Evolutionary conservation across 306 rosid species (phyloP), one percentile per base, ranked within the genome.

Genomic region (Calophaca sinica): DNA sequence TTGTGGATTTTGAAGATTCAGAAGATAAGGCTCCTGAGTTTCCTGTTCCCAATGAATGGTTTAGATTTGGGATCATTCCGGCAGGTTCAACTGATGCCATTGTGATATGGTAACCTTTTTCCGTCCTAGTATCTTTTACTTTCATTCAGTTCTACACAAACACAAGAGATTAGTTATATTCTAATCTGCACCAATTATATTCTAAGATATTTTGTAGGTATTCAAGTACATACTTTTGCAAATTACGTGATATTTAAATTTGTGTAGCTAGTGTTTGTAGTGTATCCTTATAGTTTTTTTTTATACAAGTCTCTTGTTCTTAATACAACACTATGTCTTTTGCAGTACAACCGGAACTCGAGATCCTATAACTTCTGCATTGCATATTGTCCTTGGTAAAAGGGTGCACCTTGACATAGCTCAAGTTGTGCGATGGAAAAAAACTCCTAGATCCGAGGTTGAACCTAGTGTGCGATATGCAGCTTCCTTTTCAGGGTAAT

Each of bases 51-150:
- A 84, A 80, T 70, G 81, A 83, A 78, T 38, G 79, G 72, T 91
- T 91, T 78, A 87, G 97, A 86, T 88, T 94, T 59, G 98, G 98
- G 70, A 88, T 94, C 79, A 94, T 91, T 86, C 97, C 98, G 61
- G 88, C 98, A 2, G 98, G 98, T 67, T 94, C 98, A 72, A 94
- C 98, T 12, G 98, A 94, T 58, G 96, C 97, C 83, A 84, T 91
- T 74, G 98, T 94, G 68, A 88, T 94, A 85, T 94, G 98, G 97
- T 94, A 89, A 59, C 52, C 31, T 70, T 70, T 79, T 67, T 49
- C 41, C 70, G 38, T 49, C 36, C 51, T 72, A 20, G 14, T 67
- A 55, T 75, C 28, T 72, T 55, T 49, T 60, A 28, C 51, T 81
- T 71, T 14, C 28, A 13, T 71, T 14, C 28, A 13, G 54, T 65